These are phyloP conservation scores for Trichocladium antarcticum DNA, from an alignment of 495 filamentous ascomycete genomes.

Conservation along the genomic window DNA sequence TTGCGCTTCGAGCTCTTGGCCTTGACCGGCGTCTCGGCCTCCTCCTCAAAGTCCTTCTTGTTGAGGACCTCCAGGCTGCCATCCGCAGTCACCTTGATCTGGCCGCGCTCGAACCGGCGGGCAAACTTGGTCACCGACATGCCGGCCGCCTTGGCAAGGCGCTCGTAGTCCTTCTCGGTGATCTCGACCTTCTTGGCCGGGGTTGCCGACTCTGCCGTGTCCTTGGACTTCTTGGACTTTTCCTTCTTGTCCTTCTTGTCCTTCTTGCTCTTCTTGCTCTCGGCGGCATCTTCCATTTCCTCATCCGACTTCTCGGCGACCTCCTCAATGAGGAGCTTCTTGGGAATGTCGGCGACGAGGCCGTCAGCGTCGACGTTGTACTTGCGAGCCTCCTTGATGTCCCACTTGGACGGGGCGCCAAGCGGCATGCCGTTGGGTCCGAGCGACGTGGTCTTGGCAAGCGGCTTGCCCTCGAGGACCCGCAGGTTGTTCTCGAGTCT, in stretches of 20 bases:
- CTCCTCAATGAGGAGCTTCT: conserved; percentile 44
- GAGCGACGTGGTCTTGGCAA: conserved; percentile 63
- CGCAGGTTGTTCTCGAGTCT: conserved; percentile 81
- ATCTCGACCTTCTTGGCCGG: conserved; percentile 27
- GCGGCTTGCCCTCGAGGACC: conserved; percentile 81
- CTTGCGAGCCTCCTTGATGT: conserved; percentile 85
- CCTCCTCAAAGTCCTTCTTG: conserved; percentile 53
- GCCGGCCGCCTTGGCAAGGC: conserved; percentile 48
- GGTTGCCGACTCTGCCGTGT: too few relatives aligned
- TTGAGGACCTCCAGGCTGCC: conserved; percentile 48
- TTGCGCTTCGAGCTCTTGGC: conserved; percentile 37
- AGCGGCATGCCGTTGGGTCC: conserved; percentile 55
- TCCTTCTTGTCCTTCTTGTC: conserved; percentile 13
- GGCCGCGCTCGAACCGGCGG: conserved; percentile 51
- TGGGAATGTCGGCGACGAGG: conserved; percentile 56
- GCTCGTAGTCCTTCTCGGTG: conserved; percentile 40
- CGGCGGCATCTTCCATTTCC: conserved; percentile 14
- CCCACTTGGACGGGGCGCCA: conserved; percentile 60
- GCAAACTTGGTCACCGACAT: conserved; percentile 55
- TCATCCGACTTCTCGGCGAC: conserved; percentile 39
- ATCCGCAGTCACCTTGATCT: conserved; percentile 48
- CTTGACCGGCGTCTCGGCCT: conserved; percentile 26
- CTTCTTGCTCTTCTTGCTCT: conserved; percentile 32
- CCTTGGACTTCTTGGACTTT: conserved; percentile 3
- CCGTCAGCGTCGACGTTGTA: conserved; percentile 95